Base-by-base conservation (phyloP, 805 yeast genomes). In the Candida pini region DNA sequence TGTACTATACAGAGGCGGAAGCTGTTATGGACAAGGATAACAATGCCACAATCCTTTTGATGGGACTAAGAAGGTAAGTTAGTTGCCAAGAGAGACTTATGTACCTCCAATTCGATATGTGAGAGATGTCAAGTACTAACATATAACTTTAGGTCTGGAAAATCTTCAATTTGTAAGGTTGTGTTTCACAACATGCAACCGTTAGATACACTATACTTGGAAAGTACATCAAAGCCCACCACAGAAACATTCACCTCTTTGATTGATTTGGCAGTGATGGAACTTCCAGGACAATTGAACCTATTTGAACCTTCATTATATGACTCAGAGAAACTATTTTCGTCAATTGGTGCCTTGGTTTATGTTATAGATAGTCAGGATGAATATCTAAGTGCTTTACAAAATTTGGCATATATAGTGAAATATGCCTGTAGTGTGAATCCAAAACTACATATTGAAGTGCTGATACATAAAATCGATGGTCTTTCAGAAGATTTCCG, bases 181-280 rank as follows among this genome's bases (percentile, higher is more conserved):
- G 94, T 92, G 2, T 92, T 92, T 60, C 96, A 90, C 58, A 84
- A 86, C 54, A 87, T 92, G 95, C 95, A 85, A 53, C 97, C 98
- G 2, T 66, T 88, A 41, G 97, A 90, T 51, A 89, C 97, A 0
- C 60, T 90, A 30, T 90, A 90, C 51, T 63, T 92, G 35, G 97
- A 90, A 48, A 78, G 89, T 33, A 90, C 98, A 0, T 74, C 94
- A 3, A 83, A 80, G 50, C 96, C 96, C 4, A 83, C 94, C 3
- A 72, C 82, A 10, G 96, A 88, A 49, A 83, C 76, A 50, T 84
- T 88, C 54, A 73, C 79, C 31, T 85, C 96, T 8, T 66, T 90
- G 34, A 85, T 89, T 26, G 92, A 89, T 54, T 64, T 90, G 29
- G 80, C 87, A 2, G 89, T 90, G 13, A 85, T 88, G 82, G 98